Base-by-base conservation (phyloP, 176 grass and related monocot genomes). In the Raddia distichophylla region DNA sequence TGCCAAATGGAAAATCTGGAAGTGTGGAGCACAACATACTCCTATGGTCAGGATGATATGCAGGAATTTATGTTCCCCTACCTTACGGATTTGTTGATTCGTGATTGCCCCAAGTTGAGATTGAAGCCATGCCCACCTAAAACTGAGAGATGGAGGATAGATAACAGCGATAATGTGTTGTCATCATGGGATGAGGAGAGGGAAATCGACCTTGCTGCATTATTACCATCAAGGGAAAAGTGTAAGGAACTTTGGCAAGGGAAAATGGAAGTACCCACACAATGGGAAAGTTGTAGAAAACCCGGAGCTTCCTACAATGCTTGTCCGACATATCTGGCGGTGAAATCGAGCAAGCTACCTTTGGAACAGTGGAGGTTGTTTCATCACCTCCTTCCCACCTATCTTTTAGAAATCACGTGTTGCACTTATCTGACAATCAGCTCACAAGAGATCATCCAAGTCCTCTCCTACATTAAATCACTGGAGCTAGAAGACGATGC, bases 21-120 rank as follows among this genome's bases (percentile, higher is more conserved):
- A 18, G 32, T 53, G 32, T 78, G 76, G 76, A 53, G n/a, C 11
- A 71, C 67, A 37, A 51, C 15, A 20, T 71, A 72, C 17, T n/a
- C n/a, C n/a, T n/a, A n/a, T n/a, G n/a, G n/a, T n/a, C n/a, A n/a
- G n/a, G n/a, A n/a, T n/a, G n/a, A n/a, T n/a, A n/a, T n/a, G n/a
- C n/a, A n/a, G 6, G 67, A 52, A 7, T 57, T 80, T 35, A 45
- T 57, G 77, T 80, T 68, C 64, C 75, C 75, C n/a, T 1, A 18
- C 20, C 44, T 77, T 0, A 0, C 32, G 0, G 0, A 0, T 9
- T 8, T 77, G 2, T 0, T 0, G 0, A 3, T 3, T 33, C 0
- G 0, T 0, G 0, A 6, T 1, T 77, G 74, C 20, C 14, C 2
- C 3, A 33, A 0, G 7, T 5, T 63, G 43, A 77, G 44, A 20